Percentiles rank a stretch among this genome's conserved stretches.
phyloP scores from a whole-genome alignment of 495 filamentous ascomycete species.

The Opeltia flavorubescens region DNA sequence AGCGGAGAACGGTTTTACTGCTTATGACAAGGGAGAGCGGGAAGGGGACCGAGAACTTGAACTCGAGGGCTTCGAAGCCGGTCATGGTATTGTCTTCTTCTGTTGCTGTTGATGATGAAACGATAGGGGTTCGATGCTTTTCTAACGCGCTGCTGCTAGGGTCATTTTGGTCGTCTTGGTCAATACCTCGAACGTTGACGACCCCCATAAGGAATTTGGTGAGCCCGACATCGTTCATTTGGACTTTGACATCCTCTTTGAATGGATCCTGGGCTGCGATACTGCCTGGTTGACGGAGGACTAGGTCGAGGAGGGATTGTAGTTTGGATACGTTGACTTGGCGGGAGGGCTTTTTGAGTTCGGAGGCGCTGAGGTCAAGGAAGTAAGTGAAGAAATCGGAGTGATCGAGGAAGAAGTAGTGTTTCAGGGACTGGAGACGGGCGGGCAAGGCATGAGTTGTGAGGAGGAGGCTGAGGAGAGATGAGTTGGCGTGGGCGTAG shows the following conservation, averaged over 20 bases:
- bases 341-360: constrained; percentile 76
- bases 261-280: constrained; percentile 89
- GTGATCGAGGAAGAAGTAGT: constrained; percentile 96
- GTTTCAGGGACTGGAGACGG: constrained; percentile 77
- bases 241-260: constrained; percentile 94
- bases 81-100: constrained; percentile 76
- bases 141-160: constrained; percentile 27
- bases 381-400: constrained; percentile 98
- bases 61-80: constrained; percentile 80
- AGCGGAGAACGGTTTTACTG: constrained; percentile 86
- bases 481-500: constrained; percentile 90
- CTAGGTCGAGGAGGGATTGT: constrained; percentile 85
- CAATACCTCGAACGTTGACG: constrained; percentile 86
- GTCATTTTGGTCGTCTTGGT: constrained; percentile 60
- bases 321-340: constrained; percentile 82
- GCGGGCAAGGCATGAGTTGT: constrained; percentile 85
- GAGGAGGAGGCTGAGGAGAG: constrained; percentile 77
- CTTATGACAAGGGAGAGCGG: constrained; percentile 94
- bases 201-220: constrained; percentile 91
- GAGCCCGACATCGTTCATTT: constrained; percentile 88
- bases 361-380: constrained; percentile 74
- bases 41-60: constrained; percentile 91
- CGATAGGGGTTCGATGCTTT: constrained; percentile 34
- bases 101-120: constrained; percentile 25
- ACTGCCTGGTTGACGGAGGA: constrained; percentile 86